Evolutionary conservation across 2,329 filamentous ascomycete genomes (phyloP).

Genomic region (Fusarium begoniae): DNA sequence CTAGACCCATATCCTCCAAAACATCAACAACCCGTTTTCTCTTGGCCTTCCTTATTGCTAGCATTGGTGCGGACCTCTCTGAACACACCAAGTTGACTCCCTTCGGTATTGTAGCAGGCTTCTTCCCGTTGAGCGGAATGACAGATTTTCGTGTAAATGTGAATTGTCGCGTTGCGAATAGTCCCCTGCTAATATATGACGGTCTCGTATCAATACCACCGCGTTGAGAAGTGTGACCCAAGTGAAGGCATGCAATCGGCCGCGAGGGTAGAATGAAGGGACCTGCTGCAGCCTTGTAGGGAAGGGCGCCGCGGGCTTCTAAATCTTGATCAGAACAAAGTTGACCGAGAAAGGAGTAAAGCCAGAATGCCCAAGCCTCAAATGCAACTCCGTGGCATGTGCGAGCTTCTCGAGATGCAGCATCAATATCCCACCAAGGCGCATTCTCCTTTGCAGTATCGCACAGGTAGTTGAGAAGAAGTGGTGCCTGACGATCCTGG

Average conservation of each 20-base stretch:
- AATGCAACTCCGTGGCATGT: conserved; percentile 50
- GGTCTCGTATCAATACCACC: conserved; percentile 48
- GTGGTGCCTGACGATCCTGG: conserved; percentile 42
- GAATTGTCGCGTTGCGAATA: conserved; percentile 47
- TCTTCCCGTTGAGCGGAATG: not conserved
- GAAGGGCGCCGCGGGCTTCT: conserved; percentile 20
- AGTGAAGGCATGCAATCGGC: conserved; percentile 49
- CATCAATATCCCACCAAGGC: conserved; percentile 45
- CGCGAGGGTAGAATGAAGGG: conserved; percentile 52
- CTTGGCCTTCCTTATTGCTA: conserved; percentile 45
- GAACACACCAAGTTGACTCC: conserved; percentile 17
- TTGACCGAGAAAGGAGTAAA: conserved; percentile 53
- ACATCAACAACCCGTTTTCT: conserved; percentile 48
- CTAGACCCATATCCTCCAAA: conserved; percentile 39
- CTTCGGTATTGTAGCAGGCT: conserved; percentile 13
- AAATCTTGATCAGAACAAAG: conserved; percentile 49
- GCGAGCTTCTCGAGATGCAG: conserved; percentile 41
- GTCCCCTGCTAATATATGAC: conserved; percentile 48
- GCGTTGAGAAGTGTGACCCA: conserved; percentile 49
- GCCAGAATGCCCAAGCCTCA: conserved; percentile 54
- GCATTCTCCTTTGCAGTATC: conserved; percentile 45
- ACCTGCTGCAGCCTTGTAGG: conserved; percentile 46
- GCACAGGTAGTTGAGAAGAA: conserved; percentile 47
- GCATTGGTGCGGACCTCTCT: conserved; percentile 27
- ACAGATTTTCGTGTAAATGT: conserved; percentile 45